Conservation (phyloP, 2,329 filamentous ascomycete genomes). For the Pseudohalonectria lignicola region DNA sequence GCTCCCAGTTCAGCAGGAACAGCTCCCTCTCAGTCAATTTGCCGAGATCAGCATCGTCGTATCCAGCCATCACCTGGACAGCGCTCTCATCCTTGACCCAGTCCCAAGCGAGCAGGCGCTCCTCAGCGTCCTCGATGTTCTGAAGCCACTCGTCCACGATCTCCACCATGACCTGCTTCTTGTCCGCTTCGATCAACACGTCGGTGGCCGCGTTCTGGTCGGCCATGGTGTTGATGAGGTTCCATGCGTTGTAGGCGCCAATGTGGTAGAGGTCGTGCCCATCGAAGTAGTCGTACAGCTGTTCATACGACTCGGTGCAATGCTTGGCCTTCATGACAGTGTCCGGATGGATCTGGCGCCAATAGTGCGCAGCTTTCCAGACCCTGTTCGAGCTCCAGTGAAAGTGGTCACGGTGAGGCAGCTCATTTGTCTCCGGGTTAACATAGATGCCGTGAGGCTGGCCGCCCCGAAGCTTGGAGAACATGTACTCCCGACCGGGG, state of each 20-base stretch:
- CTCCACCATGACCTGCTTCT: constrained; percentile 9
- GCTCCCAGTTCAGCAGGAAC: background rate
- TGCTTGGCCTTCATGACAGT: constrained; percentile 15
- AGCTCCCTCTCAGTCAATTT: background rate
- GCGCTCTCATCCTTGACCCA: constrained; percentile 13
- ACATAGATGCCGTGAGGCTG: background rate
- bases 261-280: constrained; percentile 31
- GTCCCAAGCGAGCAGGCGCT: constrained; percentile 17
- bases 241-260: constrained; percentile 37
- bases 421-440: background rate
- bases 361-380: background rate
- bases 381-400: background rate
- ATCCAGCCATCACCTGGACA: background rate
- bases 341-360: constrained; percentile 3
- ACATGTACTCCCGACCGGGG: background rate
- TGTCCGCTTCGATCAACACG: constrained; percentile 7
- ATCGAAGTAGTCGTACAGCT: constrained; percentile 37
- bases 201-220: constrained; percentile 12
- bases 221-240: constrained; percentile 27
- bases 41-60: background rate
- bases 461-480: background rate
- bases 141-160: constrained; percentile 25
- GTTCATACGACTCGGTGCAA: constrained; percentile 6
- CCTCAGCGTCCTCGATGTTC: constrained; percentile 11
- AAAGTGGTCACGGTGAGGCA: background rate